Evolutionary conservation across 106 monocot species (phyloP).

Genomic region (Chionographis japonica): DNA sequence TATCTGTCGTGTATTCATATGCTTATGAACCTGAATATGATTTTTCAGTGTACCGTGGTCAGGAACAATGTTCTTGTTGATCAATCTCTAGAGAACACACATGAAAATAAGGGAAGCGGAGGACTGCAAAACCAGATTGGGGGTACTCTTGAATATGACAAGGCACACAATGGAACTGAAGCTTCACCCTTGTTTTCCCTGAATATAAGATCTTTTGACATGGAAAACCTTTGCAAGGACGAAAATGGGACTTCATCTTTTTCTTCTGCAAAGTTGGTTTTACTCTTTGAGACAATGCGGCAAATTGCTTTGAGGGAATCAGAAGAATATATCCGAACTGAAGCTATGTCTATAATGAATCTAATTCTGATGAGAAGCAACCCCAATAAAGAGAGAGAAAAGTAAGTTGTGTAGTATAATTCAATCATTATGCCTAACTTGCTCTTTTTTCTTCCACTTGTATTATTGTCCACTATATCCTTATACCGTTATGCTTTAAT

Average conservation of each 20-base stretch:
- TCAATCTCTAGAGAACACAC: slow-evolving; percentile 15
- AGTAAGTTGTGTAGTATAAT: slow-evolving; percentile 29
- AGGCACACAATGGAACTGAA: slow-evolving; percentile 3
- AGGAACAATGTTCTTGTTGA: slow-evolving; percentile 52
- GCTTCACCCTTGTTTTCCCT: background rate
- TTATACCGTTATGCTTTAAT: slow-evolving; percentile 10
- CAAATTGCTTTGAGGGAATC: slow-evolving; percentile 16
- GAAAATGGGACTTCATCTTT: slow-evolving; percentile 14
- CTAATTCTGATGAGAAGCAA: slow-evolving; percentile 41
- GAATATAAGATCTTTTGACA: slow-evolving; percentile 2
- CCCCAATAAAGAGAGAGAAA: slow-evolving; percentile 33
- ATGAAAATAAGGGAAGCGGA: slow-evolving; percentile 9
- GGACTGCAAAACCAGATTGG: background rate
- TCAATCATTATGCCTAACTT: background rate
- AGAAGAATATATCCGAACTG: slow-evolving; percentile 24
- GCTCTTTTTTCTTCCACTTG: slow-evolving; percentile 1
- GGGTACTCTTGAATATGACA: background rate
- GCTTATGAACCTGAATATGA: slow-evolving; percentile 70
- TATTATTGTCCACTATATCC: background rate
- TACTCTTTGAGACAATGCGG: slow-evolving; percentile 28
- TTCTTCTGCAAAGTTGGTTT: slow-evolving; percentile 28
- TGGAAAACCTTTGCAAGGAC: slow-evolving; percentile 13
- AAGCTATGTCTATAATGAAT: slow-evolving; percentile 59
- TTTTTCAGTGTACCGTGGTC: slow-evolving; percentile 66
- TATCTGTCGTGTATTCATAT: slow-evolving; percentile 9